A percentile compares a stretch with the other conserved stretches of the same genome.
These are phyloP conservation scores for Aureobasidium sp. DNA, from an alignment of 2,329 filamentous ascomycete genomes.

Conservation along the genomic window DNA sequence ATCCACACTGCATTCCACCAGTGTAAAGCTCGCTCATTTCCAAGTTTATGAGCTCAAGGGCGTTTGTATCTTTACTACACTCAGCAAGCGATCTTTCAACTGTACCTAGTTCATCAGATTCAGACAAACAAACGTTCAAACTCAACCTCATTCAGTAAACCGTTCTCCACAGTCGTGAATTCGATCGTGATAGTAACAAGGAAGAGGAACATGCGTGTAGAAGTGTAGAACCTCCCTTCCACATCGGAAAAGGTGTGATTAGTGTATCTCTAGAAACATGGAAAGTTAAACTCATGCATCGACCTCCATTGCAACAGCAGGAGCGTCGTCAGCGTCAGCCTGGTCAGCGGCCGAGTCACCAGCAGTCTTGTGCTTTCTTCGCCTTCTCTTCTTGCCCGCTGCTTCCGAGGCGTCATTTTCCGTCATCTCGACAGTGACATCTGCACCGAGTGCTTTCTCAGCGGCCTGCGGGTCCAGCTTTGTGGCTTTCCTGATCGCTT, in stretches of 20 bases:
- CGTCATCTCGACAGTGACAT: neutral
- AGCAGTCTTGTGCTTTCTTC: conserved; percentile 20
- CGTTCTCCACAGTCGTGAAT: too few relatives aligned
- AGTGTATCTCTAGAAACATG: neutral
- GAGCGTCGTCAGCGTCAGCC: conserved; percentile 9
- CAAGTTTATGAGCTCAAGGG: neutral
- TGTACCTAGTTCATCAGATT: neutral
- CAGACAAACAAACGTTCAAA: neutral
- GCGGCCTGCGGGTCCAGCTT: conserved; percentile 22
- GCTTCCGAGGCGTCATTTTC: conserved; percentile 13
- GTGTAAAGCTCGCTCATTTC: neutral
- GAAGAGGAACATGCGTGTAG: neutral
- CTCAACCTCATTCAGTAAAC: neutral
- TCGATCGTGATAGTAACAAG: too few relatives aligned
- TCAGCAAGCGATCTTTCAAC: neutral
- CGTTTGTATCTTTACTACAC: neutral
- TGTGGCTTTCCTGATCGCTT: conserved; percentile 16
- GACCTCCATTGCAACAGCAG: neutral
- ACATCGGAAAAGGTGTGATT: conserved; percentile 1
- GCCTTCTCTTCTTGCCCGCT: conserved; percentile 19
- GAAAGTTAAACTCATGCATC: conserved; percentile 3
- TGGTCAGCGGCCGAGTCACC: conserved; percentile 13
- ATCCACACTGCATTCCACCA: neutral
- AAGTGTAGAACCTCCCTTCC: neutral
- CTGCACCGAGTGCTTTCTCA: conserved; percentile 16